These are phyloP conservation scores for Linum usitatissimum DNA, from an alignment of 345 rosid genomes.

Conservation along the genomic window DNA sequence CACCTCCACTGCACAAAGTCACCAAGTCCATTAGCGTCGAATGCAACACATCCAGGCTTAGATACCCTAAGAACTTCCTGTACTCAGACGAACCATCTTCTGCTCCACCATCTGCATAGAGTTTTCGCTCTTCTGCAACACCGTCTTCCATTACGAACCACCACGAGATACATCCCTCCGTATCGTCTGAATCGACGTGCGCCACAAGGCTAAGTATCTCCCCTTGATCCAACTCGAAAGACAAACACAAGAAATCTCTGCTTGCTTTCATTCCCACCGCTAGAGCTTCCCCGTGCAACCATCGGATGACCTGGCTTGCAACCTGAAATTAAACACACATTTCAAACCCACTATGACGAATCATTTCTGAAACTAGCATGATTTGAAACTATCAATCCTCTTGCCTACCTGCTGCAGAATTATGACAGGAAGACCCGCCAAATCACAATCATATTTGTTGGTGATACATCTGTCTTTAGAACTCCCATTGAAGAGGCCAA, in stretches of 20 bases:
- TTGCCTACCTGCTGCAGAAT: slow-evolving; percentile 74
- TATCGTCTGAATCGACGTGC: slow-evolving; percentile 67
- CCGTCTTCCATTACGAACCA: slow-evolving; percentile 85
- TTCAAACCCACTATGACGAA: no score
- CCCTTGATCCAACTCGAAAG: slow-evolving; percentile 77
- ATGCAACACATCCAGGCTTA: slow-evolving; percentile 55
- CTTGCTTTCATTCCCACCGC: slow-evolving; percentile 67
- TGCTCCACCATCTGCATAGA: slow-evolving; percentile 18
- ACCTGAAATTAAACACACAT: slow-evolving; percentile 28
- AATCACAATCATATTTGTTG: slow-evolving; percentile 72
- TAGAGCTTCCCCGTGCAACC: slow-evolving; percentile 89
- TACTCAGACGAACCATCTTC: slow-evolving; percentile 40
- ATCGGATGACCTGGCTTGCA: slow-evolving; percentile 86
- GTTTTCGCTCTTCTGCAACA: slow-evolving; percentile 47
- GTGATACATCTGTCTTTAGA: slow-evolving; percentile 49
- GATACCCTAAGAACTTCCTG: slow-evolving; percentile 63
- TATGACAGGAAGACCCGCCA: slow-evolving; percentile 63
- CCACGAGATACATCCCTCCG: slow-evolving; percentile 73
- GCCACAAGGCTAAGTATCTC: slow-evolving; percentile 76
- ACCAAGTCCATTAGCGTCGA: slow-evolving; percentile 72
- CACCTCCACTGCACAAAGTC: slow-evolving; percentile 40
- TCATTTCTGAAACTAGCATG: no score
- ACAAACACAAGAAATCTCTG: slow-evolving; percentile 57
- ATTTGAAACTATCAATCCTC: no score
- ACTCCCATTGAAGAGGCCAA: slow-evolving; percentile 53